A percentile compares a stretch with the other conserved stretches of the same genome.
Conservation (phyloP, 805 yeast genomes). For the Tetrapisispora arboricola region DNA sequence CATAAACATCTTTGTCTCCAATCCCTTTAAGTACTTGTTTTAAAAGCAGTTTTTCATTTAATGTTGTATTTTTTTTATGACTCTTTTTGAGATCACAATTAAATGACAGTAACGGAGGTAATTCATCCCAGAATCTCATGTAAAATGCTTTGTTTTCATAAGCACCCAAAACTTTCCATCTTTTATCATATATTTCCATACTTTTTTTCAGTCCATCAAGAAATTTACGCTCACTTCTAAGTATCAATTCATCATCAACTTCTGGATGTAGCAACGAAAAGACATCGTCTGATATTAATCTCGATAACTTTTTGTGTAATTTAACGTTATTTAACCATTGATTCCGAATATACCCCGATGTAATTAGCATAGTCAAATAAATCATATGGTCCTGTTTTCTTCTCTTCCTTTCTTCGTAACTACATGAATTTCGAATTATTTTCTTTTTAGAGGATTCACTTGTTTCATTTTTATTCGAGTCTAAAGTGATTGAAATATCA, state of each 20-base stretch:
- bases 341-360: constrained; percentile 63
- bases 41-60: constrained; percentile 32
- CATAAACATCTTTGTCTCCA: constrained; percentile 72
- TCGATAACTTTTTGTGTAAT: constrained; percentile 34
- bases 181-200: constrained; percentile 49
- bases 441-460: constrained; percentile 13
- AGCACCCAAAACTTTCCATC: constrained; percentile 38
- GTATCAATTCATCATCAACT: constrained; percentile 28
- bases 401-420: constrained; percentile 44
- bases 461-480: constrained; percentile 9
- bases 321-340: constrained; percentile 53
- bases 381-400: constrained; percentile 50
- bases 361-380: constrained; percentile 46
- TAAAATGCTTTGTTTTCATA: constrained; percentile 27
- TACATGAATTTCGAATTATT: constrained; percentile 29
- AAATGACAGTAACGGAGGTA: constrained; percentile 10
- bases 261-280: constrained; percentile 41
- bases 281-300: constrained; percentile 39
- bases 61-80: constrained; percentile 14
- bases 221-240: constrained; percentile 48
- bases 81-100: constrained; percentile 1
- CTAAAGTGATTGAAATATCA: constrained; percentile 22
- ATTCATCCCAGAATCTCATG: constrained; percentile 41
- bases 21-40: constrained; percentile 34
- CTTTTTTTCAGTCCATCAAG: constrained; percentile 67